These are phyloP conservation scores for Cytospora paraplurivora DNA, from an alignment of 2,329 filamentous ascomycete species.

Conservation along the genomic window DNA sequence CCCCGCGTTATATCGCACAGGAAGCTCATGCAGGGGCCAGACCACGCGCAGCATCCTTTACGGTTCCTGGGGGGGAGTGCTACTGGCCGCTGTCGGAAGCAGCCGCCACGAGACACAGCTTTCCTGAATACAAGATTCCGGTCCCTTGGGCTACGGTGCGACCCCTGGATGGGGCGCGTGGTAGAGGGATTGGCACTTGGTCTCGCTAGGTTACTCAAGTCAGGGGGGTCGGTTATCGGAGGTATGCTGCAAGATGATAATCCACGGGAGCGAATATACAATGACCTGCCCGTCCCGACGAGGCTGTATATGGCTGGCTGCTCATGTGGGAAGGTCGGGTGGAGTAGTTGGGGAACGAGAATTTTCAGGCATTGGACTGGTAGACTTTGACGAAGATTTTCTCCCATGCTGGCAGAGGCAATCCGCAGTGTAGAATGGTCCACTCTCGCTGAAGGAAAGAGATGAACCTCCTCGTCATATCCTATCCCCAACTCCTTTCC, in stretches of 20 bases:
- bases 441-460: neutral
- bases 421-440: neutral
- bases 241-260: too few relatives aligned
- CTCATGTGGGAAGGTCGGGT: too few relatives aligned
- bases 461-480: neutral
- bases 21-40: neutral
- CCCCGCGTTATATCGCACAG: neutral
- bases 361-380: conserved; percentile 15
- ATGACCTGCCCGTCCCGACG: too few relatives aligned
- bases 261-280: too few relatives aligned
- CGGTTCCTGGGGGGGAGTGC: neutral
- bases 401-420: neutral
- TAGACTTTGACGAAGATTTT: conserved; percentile 5
- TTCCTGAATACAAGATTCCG: neutral
- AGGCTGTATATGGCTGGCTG: too few relatives aligned
- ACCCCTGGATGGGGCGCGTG: neutral
- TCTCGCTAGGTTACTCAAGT: neutral
- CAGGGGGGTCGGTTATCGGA: too few relatives aligned
- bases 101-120: neutral
- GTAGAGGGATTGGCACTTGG: neutral
- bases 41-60: neutral
- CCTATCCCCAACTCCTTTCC: neutral
- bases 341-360: neutral
- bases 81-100: neutral
- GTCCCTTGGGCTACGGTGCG: neutral